Base-by-base conservation (phyloP, 306 rosid genomes). In the Vigna radiata region DNA sequence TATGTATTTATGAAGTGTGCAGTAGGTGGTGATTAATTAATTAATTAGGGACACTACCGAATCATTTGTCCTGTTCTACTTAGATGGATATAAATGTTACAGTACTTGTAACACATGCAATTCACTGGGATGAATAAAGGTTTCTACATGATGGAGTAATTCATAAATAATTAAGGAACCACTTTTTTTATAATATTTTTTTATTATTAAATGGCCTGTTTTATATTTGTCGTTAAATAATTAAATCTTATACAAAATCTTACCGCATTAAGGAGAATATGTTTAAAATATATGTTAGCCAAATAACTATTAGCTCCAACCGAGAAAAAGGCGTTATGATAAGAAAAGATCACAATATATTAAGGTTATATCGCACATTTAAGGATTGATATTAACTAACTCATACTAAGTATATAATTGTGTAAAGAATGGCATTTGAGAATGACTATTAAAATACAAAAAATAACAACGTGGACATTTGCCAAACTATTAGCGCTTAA, bases 21-120 rank as follows among this genome's bases (percentile, higher is more conserved):
- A 79, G 75, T 80, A 10, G 82, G 82, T 80, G 73, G 73, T 43
- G 61, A 65, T 70, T 70, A 36, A 36, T 36, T 70, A 36, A 36
- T 36, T 80, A 80, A 84, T 66, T 23, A 25, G 18, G 17, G 13
- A 44, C 49, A n/a, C 70, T 65, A 67, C 79, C 77, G 4, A 76
- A 76, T 62, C 49, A 62, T 23, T 76, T 76, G 79, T 72, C 85
- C 31, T 74, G 25, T 49, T 47, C 18, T 25, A 27, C 17, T 58
- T 46, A 27, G 27, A 14, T 13, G 37, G 39, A 17, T 41, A 17
- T 56, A 56, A 56, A 56, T 25, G n/a, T 58, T 53, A 7, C 11
- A 0, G 6, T 55, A 11, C 0, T 5, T 29, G 9, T 14, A 15
- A 6, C 25, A 58, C 66, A 60, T 25, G 23, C 46, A 27, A 15